Evolutionary conservation across 1,139 yeast species (phyloP), one percentile per base, ranked within the genome.

Genomic region (Candida sojae): DNA sequence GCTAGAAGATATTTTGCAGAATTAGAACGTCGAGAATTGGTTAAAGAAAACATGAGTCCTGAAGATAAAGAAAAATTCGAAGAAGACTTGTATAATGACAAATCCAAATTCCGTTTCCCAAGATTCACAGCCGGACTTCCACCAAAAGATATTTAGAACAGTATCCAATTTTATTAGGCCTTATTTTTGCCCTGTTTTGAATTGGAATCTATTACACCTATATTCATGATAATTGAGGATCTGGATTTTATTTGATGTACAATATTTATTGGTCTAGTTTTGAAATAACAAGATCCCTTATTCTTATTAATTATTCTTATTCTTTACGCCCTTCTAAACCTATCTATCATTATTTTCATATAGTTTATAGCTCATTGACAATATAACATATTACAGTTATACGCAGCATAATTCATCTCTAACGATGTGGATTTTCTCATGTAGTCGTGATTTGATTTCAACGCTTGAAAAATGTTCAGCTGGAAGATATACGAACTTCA

Each of bases 1-100:
- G 90, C 88, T 44, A 82, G 96, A 72, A 80, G 96, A 62, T 80
- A 80, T 54, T 75, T 72, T 58, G 82, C 89, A 47, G 84, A 86
- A 61, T 72, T 82, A 66, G 81, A 80, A 58, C 80, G 91, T 70
- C 95, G 88, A 71, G 84, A 73, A 35, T 63, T 72, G 59, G 76
- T 73, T 42, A 74, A 71, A 53, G 78, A 73, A 51, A 58, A 71
- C 30, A 74, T 75, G 79, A 60, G 67, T 44, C 70, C 71, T 13
- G 77, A 73, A 52, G 63, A 55, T 42, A 67, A 64, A 52, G 73
- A 71, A 53, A 70, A 70, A 55, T 73, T 75, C 49, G 80, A 75
- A 43, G 68, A 73, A 57, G 77, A 74, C 45, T 53, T 75, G 37
- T 75, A 75, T 59, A 61, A 73, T 55, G 80, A 75, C 61, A 72